Conservation (phyloP, 345 rosid species). For the Lepidium didymum region DNA sequence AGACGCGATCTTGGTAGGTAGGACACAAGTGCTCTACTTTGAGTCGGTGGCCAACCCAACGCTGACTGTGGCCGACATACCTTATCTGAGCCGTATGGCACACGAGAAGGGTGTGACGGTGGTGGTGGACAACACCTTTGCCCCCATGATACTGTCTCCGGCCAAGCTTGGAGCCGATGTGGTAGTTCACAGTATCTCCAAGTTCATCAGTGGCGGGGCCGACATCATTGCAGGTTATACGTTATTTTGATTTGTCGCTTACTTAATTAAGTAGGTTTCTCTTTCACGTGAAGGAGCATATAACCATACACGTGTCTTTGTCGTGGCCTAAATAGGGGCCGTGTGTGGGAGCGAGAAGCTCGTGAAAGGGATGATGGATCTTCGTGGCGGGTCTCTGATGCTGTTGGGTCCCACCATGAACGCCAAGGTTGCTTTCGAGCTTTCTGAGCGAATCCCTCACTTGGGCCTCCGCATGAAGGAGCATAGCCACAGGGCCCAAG, state of each 20-base stretch:
- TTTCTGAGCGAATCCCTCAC: slow-evolving; percentile 86
- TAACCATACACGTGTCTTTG: slow-evolving; percentile 30
- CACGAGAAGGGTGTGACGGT: slow-evolving; percentile 73
- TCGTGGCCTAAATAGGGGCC: slow-evolving; percentile 47
- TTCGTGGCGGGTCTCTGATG: slow-evolving; percentile 84
- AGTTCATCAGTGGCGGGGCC: slow-evolving; percentile 94
- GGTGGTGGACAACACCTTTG: slow-evolving; percentile 88
- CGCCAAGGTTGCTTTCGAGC: slow-evolving; percentile 83
- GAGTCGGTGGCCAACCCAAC: slow-evolving; percentile 91
- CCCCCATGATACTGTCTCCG: slow-evolving; percentile 92
- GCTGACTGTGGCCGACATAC: slow-evolving; percentile 63
- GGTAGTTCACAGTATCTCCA: slow-evolving; percentile 86
- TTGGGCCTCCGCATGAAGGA: slow-evolving; percentile 78
- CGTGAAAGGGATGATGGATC: slow-evolving; percentile 93
- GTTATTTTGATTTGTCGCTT: slow-evolving; percentile 12
- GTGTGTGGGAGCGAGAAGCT: slow-evolving; percentile 78
- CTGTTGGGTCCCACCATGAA: slow-evolving; percentile 97
- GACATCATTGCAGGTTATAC: slow-evolving; percentile 81
- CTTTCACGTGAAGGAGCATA: slow-evolving; percentile 8
- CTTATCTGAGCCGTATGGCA: slow-evolving; percentile 69
- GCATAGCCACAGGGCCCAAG: slow-evolving; percentile 64
- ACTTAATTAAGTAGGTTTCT: neutral
- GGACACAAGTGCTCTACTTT: slow-evolving; percentile 71
- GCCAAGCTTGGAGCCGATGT: slow-evolving; percentile 90
- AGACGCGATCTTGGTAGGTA: slow-evolving; percentile 52